Evolutionary conservation across 352 stramenopile species (phyloP).

Genomic region (Phytophthora hibernalis): DNA sequence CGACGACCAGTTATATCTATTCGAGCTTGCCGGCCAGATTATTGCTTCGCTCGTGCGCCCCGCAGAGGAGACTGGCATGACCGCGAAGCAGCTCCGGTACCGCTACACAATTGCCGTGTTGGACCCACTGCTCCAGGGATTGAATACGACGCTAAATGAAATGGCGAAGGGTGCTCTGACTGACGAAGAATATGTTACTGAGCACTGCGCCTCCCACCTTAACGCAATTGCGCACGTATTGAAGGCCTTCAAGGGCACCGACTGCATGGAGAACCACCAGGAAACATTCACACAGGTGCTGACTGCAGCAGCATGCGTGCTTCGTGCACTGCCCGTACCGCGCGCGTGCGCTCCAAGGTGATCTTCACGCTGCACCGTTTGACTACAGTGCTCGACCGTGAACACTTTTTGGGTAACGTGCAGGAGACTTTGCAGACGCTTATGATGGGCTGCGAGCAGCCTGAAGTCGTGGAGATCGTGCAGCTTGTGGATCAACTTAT

Average conservation of each 20-base stretch:
- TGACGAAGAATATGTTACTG: conserved; percentile 52
- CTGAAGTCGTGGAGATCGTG: conserved; percentile 83
- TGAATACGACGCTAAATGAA: conserved; percentile 63
- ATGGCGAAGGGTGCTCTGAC: conserved; percentile 37
- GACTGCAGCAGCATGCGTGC: conserved; percentile 62
- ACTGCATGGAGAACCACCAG: conserved; percentile 79
- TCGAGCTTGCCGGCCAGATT: conserved; percentile 85
- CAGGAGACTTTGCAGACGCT: conserved; percentile 63
- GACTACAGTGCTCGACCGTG: conserved; percentile 72
- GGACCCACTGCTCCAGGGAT: conserved; percentile 68
- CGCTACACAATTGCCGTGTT: conserved; percentile 80
- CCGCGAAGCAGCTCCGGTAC: conserved; percentile 67
- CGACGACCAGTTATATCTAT: conserved; percentile 88
- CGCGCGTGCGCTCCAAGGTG: conserved; percentile 77
- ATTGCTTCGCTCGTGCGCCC: conserved; percentile 66
- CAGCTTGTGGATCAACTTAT: conserved; percentile 88
- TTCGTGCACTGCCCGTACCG: conserved; percentile 59
- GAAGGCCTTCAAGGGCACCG: conserved; percentile 81
- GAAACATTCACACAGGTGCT: conserved; percentile 81
- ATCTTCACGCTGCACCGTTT: conserved; percentile 84
- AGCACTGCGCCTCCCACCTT: conserved; percentile 66
- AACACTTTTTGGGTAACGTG: conserved; percentile 74
- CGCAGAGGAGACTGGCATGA: conserved; percentile 40
- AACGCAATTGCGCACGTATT: conserved; percentile 85
- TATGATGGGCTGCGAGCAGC: conserved; percentile 67